These are phyloP conservation scores for Elymus sibiricus DNA, from an alignment of 176 grass and related monocot species.

Conservation along the genomic window DNA sequence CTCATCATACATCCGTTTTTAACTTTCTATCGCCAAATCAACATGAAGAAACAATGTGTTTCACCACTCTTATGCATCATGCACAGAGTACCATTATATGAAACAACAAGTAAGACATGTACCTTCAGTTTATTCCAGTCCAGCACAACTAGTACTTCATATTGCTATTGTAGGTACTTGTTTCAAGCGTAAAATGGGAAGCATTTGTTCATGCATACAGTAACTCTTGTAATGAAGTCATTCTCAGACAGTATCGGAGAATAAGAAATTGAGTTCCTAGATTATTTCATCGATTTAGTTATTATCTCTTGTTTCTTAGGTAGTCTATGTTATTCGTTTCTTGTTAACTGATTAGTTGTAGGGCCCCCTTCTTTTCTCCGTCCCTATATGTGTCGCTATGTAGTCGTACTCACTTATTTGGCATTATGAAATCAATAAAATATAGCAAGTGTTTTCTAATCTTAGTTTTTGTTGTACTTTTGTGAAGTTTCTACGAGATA, in stretches of 20 bases:
- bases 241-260: neutral
- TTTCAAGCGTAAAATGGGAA: neutral
- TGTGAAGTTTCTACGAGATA: constrained; percentile 62
- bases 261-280: neutral
- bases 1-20: constrained; percentile 18
- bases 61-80: neutral
- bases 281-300: neutral
- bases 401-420: neutral
- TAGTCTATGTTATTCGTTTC: neutral
- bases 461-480: neutral
- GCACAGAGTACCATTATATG: neutral
- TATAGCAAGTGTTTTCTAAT: constrained; percentile 17
- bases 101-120: neutral
- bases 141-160: neutral
- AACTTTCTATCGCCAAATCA: neutral
- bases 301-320: neutral
- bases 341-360: neutral
- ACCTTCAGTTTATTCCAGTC: constrained; percentile 32
- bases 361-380: neutral
- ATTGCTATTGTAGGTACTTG: neutral
- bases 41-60: neutral
- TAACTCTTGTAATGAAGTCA: neutral
- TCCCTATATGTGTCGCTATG: neutral
- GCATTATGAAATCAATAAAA: neutral
- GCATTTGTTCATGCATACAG: neutral